These are phyloP conservation scores for Besnoitia besnoiti DNA, from an alignment of 169 alveolate genomes.

Conservation along the genomic window DNA sequence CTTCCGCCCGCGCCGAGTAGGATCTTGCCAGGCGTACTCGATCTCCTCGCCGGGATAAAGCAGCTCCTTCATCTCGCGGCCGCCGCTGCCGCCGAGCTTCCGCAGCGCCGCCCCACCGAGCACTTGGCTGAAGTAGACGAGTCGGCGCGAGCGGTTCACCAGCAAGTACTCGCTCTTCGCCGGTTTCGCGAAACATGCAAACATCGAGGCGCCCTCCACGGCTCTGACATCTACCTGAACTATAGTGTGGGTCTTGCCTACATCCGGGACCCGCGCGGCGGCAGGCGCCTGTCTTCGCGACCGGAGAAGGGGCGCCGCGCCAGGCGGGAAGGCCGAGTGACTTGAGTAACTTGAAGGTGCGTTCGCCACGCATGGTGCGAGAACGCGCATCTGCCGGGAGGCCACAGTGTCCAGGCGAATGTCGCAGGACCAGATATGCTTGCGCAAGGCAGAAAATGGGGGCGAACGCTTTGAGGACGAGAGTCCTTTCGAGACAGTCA, in stretches of 20 bases:
- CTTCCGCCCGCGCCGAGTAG: constrained; percentile 45
- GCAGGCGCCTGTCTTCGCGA: background rate
- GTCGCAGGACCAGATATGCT: background rate
- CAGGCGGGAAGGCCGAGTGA: background rate
- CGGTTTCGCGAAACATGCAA: constrained; percentile 51
- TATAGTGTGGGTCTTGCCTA: constrained; percentile 42
- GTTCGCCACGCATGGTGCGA: background rate
- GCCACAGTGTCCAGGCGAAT: background rate
- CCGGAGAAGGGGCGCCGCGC: background rate
- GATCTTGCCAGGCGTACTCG: constrained; percentile 68
- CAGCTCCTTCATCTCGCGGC: constrained; percentile 52
- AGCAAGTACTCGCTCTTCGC: constrained; percentile 40
- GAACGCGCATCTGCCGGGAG: background rate
- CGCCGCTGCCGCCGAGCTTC: background rate
- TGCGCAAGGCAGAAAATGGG: background rate
- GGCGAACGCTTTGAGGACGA: background rate
- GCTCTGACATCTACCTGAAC: constrained; percentile 55
- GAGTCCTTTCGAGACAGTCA: too few relatives aligned
- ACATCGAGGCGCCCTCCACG: constrained; percentile 50
- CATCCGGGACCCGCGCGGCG: background rate
- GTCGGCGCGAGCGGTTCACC: constrained; percentile 41
- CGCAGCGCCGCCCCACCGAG: background rate
- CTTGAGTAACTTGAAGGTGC: background rate
- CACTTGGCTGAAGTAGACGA: constrained; percentile 59
- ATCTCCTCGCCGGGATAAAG: constrained; percentile 50